These are phyloP conservation scores for Mycena citricolor DNA, from an alignment of 1,284 basidiomycete genomes.

Conservation along the genomic window DNA sequence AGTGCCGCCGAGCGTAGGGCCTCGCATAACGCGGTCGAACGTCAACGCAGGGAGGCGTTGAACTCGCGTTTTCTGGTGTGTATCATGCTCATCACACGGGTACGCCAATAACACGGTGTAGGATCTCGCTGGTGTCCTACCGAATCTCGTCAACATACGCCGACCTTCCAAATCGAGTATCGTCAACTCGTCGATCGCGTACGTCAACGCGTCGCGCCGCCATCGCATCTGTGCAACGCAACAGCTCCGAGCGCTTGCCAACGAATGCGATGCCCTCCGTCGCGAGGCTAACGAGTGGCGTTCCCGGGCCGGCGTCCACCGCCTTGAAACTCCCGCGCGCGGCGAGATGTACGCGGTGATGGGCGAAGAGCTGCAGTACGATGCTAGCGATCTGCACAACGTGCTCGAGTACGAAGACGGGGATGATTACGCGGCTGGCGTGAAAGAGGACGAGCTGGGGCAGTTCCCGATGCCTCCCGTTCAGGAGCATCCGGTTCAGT, in stretches of 20 bases:
- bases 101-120: conserved; percentile 34
- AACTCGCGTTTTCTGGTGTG: conserved; percentile 83
- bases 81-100: too few relatives aligned
- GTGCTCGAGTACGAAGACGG: conserved; percentile 49
- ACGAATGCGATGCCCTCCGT: conserved; percentile 78
- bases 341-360: conserved; percentile 69
- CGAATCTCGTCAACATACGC: conserved; percentile 85
- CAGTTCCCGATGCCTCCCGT: conserved; percentile 19
- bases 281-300: conserved; percentile 89
- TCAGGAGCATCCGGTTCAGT: conserved; percentile 18
- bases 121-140: conserved; percentile 89
- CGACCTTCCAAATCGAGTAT: conserved; percentile 93
- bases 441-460: conserved; percentile 24
- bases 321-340: conserved; percentile 66
- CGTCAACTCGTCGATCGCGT: conserved; percentile 88
- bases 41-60: conserved; percentile 86
- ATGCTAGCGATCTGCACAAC: conserved; percentile 41
- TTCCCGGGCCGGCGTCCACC: conserved; percentile 65
- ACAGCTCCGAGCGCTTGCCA: conserved; percentile 72
- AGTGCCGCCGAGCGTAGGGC: conserved; percentile 93
- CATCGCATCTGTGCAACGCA: conserved; percentile 79
- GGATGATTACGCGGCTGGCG: conserved; percentile 20
- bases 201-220: conserved; percentile 78
- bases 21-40: conserved; percentile 93
- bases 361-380: conserved; percentile 54